Percentiles rank a stretch among this genome's conserved stretches.
Conservation (phyloP, 768 basidiomycete species). For the Gautieria morchelliformis region DNA sequence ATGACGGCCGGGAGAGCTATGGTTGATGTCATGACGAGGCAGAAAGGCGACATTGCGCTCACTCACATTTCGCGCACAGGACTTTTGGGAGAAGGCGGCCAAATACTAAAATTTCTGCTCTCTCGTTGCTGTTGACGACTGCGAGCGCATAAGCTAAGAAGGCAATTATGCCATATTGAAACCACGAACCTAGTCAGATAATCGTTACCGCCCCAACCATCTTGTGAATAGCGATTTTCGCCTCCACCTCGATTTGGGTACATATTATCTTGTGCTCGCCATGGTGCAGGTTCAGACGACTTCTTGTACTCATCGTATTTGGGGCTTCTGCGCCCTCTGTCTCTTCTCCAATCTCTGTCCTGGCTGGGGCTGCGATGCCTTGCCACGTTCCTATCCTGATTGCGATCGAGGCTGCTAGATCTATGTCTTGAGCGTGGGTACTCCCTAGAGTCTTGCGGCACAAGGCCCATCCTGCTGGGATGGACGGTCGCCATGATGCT, state of each 20-base stretch:
- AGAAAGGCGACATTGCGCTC: background rate
- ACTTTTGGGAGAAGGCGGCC: constrained; percentile 75
- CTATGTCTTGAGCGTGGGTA: background rate
- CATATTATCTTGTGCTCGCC: constrained; percentile 47
- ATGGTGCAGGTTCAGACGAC: constrained; percentile 19
- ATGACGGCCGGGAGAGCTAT: constrained; percentile 47
- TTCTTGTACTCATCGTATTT: constrained; percentile 7
- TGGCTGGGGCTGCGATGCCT: background rate
- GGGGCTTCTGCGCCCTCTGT: constrained; percentile 1
- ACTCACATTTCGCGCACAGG: constrained; percentile 50
- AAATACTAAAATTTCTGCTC: constrained; percentile 47
- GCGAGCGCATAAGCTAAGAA: background rate
- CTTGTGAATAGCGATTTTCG: constrained; percentile 27
- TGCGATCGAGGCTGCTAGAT: background rate
- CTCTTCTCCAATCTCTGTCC: background rate
- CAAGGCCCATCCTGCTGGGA: constrained; percentile 60
- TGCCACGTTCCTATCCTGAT: background rate
- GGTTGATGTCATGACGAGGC: background rate
- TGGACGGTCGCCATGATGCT: constrained; percentile 70
- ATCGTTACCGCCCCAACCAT: constrained; percentile 28
- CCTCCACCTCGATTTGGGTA: constrained; percentile 33
- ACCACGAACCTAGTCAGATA: constrained; percentile 58
- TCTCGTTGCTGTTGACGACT: constrained; percentile 70
- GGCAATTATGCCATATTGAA: background rate
- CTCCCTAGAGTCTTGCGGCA: constrained; percentile 33